Percentiles rank a stretch among this genome's conserved stretches.
Conservation (phyloP, 805 yeast species). For the Cyberlindnera japonica region DNA sequence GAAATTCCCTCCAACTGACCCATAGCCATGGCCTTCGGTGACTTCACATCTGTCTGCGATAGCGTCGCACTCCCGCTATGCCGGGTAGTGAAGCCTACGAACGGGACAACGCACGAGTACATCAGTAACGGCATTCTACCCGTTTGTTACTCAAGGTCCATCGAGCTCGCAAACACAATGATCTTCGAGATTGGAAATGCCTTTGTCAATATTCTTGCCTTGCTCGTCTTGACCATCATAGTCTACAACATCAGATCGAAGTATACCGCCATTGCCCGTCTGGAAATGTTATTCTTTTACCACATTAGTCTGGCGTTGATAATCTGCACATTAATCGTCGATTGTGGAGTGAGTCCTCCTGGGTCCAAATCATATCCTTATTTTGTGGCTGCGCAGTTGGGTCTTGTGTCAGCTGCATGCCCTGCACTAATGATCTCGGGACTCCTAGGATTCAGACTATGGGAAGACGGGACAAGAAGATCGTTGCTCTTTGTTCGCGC, state of each 20-base stretch:
- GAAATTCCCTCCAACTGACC: neutral
- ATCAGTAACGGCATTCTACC: slow-evolving; percentile 64
- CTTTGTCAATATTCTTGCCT: slow-evolving; percentile 74
- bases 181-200: slow-evolving; percentile 88
- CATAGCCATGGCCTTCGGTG: slow-evolving; percentile 59
- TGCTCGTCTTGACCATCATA: slow-evolving; percentile 62
- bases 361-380: slow-evolving; percentile 71
- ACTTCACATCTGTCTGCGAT: slow-evolving; percentile 56
- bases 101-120: slow-evolving; percentile 25
- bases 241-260: slow-evolving; percentile 75
- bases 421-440: slow-evolving; percentile 70
- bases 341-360: slow-evolving; percentile 91
- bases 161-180: slow-evolving; percentile 85
- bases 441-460: slow-evolving; percentile 77
- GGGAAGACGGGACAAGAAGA: slow-evolving; percentile 86
- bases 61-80: slow-evolving; percentile 77
- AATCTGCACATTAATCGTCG: slow-evolving; percentile 70
- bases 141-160: slow-evolving; percentile 78
- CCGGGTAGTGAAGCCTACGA: slow-evolving; percentile 59
- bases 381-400: slow-evolving; percentile 80
- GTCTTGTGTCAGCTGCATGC: slow-evolving; percentile 68
- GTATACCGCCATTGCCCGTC: slow-evolving; percentile 92
- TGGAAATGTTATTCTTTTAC: slow-evolving; percentile 76
- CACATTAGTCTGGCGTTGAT: slow-evolving; percentile 55
- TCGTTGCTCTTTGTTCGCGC: slow-evolving; percentile 58